A percentile compares a stretch with the other conserved stretches of the same genome.
These are phyloP conservation scores for Maudiozyma turicensis DNA, from an alignment of 805 yeast species.

Conservation along the genomic window DNA sequence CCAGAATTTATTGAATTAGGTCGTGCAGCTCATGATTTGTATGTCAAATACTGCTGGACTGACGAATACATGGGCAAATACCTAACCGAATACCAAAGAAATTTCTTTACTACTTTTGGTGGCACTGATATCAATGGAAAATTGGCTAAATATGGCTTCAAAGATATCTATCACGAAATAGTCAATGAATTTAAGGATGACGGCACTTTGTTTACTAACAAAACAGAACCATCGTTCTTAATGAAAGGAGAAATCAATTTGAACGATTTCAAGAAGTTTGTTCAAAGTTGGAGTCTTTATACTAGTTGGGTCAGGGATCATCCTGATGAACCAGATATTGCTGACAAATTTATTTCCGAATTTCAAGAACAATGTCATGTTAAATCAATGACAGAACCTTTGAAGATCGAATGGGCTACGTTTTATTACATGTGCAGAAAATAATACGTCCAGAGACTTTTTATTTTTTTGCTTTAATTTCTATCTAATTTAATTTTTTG, in stretches of 20 bases:
- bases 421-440: constrained; percentile 35
- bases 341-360: constrained; percentile 38
- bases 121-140: constrained; percentile 3
- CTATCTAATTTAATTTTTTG: no score
- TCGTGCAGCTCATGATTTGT: constrained; percentile 47
- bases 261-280: constrained; percentile 38
- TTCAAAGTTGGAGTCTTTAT: constrained; percentile 58
- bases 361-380: constrained; percentile 38
- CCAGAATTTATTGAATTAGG: constrained; percentile 44
- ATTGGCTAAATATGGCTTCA: constrained; percentile 30
- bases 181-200: background rate
- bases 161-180: constrained; percentile 31
- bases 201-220: background rate
- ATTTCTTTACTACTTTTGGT: constrained; percentile 27
- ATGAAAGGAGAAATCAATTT: constrained; percentile 33
- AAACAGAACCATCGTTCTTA: constrained; percentile 22
- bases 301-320: constrained; percentile 47
- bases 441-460: background rate
- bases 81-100: constrained; percentile 66
- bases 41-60: constrained; percentile 41
- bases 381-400: constrained; percentile 30
- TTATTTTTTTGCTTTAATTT: no score
- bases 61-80: constrained; percentile 47
- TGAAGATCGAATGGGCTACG: constrained; percentile 47
- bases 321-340: constrained; percentile 36